phyloP scores from a whole-genome alignment of 495 filamentous ascomycete species.

The Penicillium bialowiezense region DNA sequence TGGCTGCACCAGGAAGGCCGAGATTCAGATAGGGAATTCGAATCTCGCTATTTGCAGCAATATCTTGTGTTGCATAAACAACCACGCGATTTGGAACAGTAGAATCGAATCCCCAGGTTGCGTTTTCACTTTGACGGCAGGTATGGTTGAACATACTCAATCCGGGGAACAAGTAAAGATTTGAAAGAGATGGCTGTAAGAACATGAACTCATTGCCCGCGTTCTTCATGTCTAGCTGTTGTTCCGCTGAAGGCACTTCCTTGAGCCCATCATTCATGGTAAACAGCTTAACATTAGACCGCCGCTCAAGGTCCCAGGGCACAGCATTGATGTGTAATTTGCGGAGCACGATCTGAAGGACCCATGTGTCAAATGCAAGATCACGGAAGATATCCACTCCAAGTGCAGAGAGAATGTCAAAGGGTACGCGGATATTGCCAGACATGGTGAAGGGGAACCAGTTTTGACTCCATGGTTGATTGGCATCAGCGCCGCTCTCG shows the following conservation, averaged over 20 bases:
- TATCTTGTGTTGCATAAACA: slow-evolving; percentile 24
- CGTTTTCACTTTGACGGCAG: slow-evolving; percentile 18
- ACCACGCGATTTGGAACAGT: slow-evolving; percentile 28
- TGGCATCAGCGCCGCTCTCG: slow-evolving; percentile 7
- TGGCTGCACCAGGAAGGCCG: background rate
- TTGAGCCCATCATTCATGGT: slow-evolving; percentile 7
- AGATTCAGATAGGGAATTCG: slow-evolving; percentile 20
- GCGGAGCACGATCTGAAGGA: slow-evolving; percentile 30
- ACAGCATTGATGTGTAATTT: slow-evolving; percentile 30
- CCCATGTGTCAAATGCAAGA: slow-evolving; percentile 38
- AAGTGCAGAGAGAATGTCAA: slow-evolving; percentile 31
- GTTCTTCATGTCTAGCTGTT: slow-evolving; percentile 9
- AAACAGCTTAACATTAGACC: slow-evolving; percentile 4
- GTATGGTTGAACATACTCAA: slow-evolving; percentile 35
- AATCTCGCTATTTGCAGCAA: slow-evolving; percentile 29
- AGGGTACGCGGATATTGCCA: slow-evolving; percentile 35
- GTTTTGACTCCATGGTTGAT: slow-evolving; percentile 6
- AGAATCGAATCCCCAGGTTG: slow-evolving; percentile 25
- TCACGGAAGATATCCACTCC: slow-evolving; percentile 40
- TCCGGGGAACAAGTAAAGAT: slow-evolving; percentile 32
- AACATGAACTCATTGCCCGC: background rate
- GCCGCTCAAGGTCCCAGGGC: slow-evolving; percentile 24
- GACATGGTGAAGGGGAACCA: slow-evolving; percentile 32
- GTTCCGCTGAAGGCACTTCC: background rate
- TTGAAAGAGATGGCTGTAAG: slow-evolving; percentile 21